phyloP scores from a whole-genome alignment of 2,329 filamentous ascomycete genomes.

The Colletotrichum tropicicola region DNA sequence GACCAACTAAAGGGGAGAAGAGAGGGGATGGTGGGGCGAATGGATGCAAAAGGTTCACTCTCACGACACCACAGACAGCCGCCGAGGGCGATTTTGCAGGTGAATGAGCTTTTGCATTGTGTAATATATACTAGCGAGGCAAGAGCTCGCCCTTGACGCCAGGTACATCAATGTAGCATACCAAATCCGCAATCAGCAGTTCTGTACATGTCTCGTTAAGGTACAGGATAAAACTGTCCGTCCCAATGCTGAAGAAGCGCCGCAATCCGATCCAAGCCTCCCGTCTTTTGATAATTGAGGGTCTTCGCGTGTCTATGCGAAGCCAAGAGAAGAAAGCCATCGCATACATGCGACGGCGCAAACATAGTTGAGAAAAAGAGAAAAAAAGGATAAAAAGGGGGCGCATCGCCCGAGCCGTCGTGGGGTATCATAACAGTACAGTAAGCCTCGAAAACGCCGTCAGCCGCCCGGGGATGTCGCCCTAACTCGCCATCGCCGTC shows the following conservation, averaged over 20 bases:
- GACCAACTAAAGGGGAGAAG: slow-evolving; percentile 35
- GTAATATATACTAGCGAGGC: slow-evolving; percentile 19
- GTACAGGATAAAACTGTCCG: slow-evolving; percentile 12
- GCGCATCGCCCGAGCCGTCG: slow-evolving; percentile 24
- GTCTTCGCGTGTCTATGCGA: background rate
- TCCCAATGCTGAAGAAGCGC: slow-evolving; percentile 17
- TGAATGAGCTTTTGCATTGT: slow-evolving; percentile 16
- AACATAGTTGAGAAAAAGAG: slow-evolving; percentile 2
- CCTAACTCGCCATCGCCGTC: slow-evolving; percentile 29
- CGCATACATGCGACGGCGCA: background rate
- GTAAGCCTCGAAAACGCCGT: slow-evolving; percentile 31
- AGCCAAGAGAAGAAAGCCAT: background rate
- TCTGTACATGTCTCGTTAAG: slow-evolving; percentile 26
- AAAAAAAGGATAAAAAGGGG: background rate
- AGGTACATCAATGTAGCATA: slow-evolving; percentile 17
- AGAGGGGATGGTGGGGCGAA: background rate
- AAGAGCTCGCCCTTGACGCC: slow-evolving; percentile 9
- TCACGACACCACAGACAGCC: background rate
- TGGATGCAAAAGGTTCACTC: background rate
- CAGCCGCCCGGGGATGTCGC: slow-evolving; percentile 20
- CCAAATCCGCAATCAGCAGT: slow-evolving; percentile 13
- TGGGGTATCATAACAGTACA: slow-evolving; percentile 32
- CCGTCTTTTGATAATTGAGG: slow-evolving; percentile 2
- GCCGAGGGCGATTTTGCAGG: background rate
- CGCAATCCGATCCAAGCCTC: slow-evolving; percentile 2